Conservation (phyloP, 2,329 filamentous ascomycete species). For the Scleromitrula shiraiana region DNA sequence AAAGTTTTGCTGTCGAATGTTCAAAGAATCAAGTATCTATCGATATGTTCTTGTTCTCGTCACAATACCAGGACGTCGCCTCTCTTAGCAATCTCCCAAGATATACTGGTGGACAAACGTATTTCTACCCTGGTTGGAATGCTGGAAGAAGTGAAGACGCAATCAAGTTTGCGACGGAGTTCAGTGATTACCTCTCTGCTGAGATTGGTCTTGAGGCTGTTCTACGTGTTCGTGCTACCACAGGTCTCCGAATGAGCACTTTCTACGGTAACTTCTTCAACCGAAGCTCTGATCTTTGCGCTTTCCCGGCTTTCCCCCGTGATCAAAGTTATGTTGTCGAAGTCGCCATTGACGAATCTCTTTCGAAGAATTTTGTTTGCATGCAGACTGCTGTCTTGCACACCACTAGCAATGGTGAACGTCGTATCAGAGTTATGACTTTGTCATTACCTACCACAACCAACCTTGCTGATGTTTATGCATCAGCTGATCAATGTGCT, state of each 20-base stretch:
- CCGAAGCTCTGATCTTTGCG: conserved; percentile 91
- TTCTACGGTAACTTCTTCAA: conserved; percentile 99
- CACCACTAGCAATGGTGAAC: conserved; percentile 95
- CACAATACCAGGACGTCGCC: conserved; percentile 94
- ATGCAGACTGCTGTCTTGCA: conserved; percentile 92
- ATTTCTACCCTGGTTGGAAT: conserved; percentile 96
- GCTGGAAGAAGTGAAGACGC: conserved; percentile 89
- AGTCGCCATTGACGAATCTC: conserved; percentile 91
- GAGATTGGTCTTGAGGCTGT: conserved; percentile 96
- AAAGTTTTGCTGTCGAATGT: conserved; percentile 97
- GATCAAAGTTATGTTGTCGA: conserved; percentile 98
- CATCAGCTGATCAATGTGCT: conserved; percentile 88
- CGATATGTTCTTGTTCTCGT: conserved; percentile 96
- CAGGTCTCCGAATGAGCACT: conserved; percentile 88
- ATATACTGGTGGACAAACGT: conserved; percentile 96
- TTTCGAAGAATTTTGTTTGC: conserved; percentile 86
- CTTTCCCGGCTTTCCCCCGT: conserved; percentile 94
- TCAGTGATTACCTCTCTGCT: conserved; percentile 91
- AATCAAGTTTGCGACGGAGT: conserved; percentile 94
- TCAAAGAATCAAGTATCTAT: conserved; percentile 98
- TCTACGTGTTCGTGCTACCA: conserved; percentile 88
- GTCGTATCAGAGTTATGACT: conserved; percentile 90
- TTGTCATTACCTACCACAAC: conserved; percentile 88
- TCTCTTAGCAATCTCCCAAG: conserved; percentile 90
- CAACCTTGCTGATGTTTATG: conserved; percentile 83